phyloP scores from a whole-genome alignment of 306 rosid genomes.

The Coriaria nepalensis region DNA sequence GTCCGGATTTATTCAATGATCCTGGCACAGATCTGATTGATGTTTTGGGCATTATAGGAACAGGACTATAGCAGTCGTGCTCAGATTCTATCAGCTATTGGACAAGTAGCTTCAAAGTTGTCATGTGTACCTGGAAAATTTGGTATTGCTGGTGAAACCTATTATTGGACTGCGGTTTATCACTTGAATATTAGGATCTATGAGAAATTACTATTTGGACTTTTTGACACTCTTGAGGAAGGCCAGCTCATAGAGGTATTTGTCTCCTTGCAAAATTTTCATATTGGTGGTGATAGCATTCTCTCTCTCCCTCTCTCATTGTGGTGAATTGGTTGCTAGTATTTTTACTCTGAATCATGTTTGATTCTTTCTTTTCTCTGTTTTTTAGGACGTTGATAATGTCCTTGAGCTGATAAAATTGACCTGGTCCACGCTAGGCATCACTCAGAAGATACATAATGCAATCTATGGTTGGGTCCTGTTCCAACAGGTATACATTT shows the following conservation, averaged over 20 bases:
- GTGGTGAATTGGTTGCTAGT: conserved; percentile 6
- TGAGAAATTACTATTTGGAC: conserved; percentile 33
- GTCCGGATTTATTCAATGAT: not conserved
- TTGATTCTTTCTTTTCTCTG: conserved; percentile 2
- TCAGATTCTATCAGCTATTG: conserved; percentile 25
- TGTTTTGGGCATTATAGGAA: conserved; percentile 24
- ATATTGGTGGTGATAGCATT: too few species aligned
- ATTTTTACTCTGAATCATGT: conserved; percentile 7
- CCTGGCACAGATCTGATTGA: not conserved
- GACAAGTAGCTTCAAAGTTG: conserved; percentile 23
- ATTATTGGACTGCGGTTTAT: conserved; percentile 36
- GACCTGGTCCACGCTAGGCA: conserved; percentile 42
- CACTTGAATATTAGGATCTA: conserved; percentile 39
- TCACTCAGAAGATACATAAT: conserved; percentile 36
- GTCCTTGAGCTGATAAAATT: conserved; percentile 23
- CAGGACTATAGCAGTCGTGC: conserved; percentile 31
- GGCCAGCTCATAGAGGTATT: conserved; percentile 33
- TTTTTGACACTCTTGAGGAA: conserved; percentile 38
- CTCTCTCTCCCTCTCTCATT: too few species aligned
- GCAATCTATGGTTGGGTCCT: conserved; percentile 39
- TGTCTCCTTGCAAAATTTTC: conserved; percentile 6
- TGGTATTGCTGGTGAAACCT: conserved; percentile 24
- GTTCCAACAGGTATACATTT: conserved; percentile 37
- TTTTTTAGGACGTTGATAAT: conserved; percentile 35
- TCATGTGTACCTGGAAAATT: conserved; percentile 31